These are phyloP conservation scores for Fusarium miscanthi DNA, from an alignment of 2,329 filamentous ascomycete species.

Conservation along the genomic window DNA sequence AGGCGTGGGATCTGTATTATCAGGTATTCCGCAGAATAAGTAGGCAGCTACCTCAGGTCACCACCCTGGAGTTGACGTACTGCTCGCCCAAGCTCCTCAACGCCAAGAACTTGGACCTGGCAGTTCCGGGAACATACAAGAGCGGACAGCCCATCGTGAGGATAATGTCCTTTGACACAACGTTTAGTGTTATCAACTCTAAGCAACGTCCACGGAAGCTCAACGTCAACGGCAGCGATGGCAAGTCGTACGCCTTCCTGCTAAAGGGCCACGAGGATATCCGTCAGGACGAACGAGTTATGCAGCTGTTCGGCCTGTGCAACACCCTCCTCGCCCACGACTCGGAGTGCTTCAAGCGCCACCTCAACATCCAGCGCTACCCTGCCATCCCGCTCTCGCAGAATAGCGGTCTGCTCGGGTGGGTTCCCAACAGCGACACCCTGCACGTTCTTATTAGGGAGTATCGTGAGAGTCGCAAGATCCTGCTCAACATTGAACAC, in stretches of 20 bases:
- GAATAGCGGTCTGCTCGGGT: constrained; percentile 93
- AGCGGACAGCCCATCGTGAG: constrained; percentile 81
- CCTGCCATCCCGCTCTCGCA: constrained; percentile 97
- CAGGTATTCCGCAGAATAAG: constrained; percentile 97
- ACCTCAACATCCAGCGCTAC: constrained; percentile 95
- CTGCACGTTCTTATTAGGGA: constrained; percentile 96
- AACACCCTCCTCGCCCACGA: constrained; percentile 96
- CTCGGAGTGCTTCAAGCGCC: constrained; percentile 95
- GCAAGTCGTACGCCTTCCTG: constrained; percentile 85
- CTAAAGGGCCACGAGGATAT: constrained; percentile 99
- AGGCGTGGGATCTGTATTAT: constrained; percentile 99
- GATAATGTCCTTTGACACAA: constrained; percentile 90
- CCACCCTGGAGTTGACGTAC: constrained; percentile 92
- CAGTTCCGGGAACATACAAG: constrained; percentile 94
- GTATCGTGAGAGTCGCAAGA: constrained; percentile 96
- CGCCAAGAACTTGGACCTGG: constrained; percentile 86
- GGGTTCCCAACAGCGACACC: constrained; percentile 98
- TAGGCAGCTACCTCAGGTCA: constrained; percentile 91
- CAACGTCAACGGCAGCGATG: constrained; percentile 88
- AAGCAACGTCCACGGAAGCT: constrained; percentile 96
- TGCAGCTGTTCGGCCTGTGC: constrained; percentile 98
- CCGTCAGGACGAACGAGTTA: constrained; percentile 97
- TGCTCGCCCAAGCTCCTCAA: constrained; percentile 93
- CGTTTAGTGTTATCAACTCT: constrained; percentile 91
- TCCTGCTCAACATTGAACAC: constrained; percentile 98